Evolutionary conservation across 2,329 filamentous ascomycete genomes (phyloP).

Genomic region (Ophiostoma quercus): DNA sequence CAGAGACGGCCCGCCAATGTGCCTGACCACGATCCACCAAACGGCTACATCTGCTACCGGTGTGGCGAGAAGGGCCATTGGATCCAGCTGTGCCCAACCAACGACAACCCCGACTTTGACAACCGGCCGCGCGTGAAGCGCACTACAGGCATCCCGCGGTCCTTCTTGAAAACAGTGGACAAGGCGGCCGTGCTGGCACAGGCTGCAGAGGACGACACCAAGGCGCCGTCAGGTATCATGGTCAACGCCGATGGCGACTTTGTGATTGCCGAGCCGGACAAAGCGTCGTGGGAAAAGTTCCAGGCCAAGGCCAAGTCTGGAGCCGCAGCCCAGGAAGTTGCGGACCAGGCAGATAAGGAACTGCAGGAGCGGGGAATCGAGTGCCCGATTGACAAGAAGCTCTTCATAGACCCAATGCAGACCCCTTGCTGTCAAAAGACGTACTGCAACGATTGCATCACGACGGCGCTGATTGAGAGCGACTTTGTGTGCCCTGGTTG

Average conservation of each 20-base stretch:
- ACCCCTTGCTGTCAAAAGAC: conserved; percentile 97
- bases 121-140: conserved; percentile 89
- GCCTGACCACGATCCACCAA: conserved; percentile 87
- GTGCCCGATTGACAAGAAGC: conserved; percentile 93
- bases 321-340: conserved; percentile 73
- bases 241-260: conserved; percentile 96
- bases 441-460: conserved; percentile 99
- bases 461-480: conserved; percentile 96
- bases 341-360: conserved; percentile 74
- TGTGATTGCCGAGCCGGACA: conserved; percentile 92
- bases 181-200: conserved; percentile 73
- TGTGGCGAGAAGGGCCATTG: conserved; percentile 98
- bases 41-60: conserved; percentile 92
- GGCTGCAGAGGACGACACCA: conserved; percentile 70
- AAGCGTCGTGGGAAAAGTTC: conserved; percentile 93
- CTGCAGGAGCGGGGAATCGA: conserved; percentile 82
- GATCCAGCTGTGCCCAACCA: conserved; percentile 98
- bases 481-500: conserved; percentile 95
- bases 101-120: conserved; percentile 94
- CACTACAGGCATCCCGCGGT: conserved; percentile 93
- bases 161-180: conserved; percentile 91
- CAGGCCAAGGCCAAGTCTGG: conserved; percentile 89
- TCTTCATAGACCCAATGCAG: conserved; percentile 98
- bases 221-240: conserved; percentile 87
- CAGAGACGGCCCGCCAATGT: conserved; percentile 67